Base-by-base conservation (phyloP, 768 basidiomycete genomes). In the Phylloporus sp. region DNA sequence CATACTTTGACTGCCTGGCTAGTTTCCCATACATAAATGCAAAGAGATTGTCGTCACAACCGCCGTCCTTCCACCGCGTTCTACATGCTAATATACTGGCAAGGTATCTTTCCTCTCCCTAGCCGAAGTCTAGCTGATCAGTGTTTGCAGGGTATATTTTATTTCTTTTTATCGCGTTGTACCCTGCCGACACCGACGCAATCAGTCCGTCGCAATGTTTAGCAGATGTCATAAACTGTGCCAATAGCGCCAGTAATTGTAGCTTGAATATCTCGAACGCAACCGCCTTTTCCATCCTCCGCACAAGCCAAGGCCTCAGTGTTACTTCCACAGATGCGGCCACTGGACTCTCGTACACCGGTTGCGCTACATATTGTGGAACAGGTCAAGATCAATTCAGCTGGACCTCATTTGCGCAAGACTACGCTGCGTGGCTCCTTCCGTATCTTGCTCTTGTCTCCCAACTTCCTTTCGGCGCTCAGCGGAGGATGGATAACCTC, bases 371-470 rank as follows among this genome's bases (percentile, higher is more conserved):
- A 0, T n/a, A 29, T 18, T 66, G 64, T 18, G 63, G 61, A 26
- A 5, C 0, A 4, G 45, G 43, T 1, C 53, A 56, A 9, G 49
- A 55, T 6, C 18, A 56, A 15, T 66, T 68, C 18, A 31, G n/a
- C 12, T 66, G 63, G 66, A n/a, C 18, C 2, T 28, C 22, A 4
- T 68, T 66, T 44, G 46, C 66, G 0, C 72, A 74, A 39, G 64
- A 74, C 42, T 77, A 73, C 56, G 65, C 68, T 8, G 57, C 75
- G 0, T 80, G 78, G 78, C 62, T 80, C 2, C 49, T 80, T 6
- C 78, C 78, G 6, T 78, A 75, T 69, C 69, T 80, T 11, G 75
- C 78, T 1, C 55, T 80, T 8, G 63, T 79, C 18, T 76, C 76
- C 0, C 77, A 77, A 43, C 70, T 80, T n/a, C 79, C 77, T 0